Evolutionary conservation across 2,329 filamentous ascomycete species (phyloP).

Genomic region (Aspergillus flavus): DNA sequence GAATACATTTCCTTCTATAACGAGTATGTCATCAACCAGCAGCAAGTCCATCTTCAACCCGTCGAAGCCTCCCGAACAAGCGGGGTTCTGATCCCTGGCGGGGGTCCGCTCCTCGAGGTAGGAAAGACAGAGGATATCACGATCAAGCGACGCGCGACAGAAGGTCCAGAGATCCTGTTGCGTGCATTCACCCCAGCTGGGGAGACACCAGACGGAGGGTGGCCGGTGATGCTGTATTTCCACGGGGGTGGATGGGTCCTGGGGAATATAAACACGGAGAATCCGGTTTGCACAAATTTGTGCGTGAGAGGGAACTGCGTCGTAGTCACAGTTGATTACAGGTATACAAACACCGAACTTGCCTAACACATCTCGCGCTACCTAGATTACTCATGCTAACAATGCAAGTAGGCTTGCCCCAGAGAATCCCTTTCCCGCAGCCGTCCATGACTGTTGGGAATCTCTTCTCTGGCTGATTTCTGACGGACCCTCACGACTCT

Average conservation of each 20-base stretch:
- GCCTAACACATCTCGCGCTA: neutral
- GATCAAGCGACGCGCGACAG: slow-evolving; percentile 47
- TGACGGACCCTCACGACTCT: slow-evolving; percentile 38
- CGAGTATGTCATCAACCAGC: slow-evolving; percentile 52
- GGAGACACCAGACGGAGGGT: slow-evolving; percentile 48
- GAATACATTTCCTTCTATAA: slow-evolving; percentile 59
- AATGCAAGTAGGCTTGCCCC: slow-evolving; percentile 52
- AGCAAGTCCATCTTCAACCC: slow-evolving; percentile 59
- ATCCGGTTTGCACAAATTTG: slow-evolving; percentile 58
- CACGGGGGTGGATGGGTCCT: slow-evolving; percentile 64
- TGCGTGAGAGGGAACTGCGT: slow-evolving; percentile 55
- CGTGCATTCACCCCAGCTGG: slow-evolving; percentile 56
- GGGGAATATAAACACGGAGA: slow-evolving; percentile 61
- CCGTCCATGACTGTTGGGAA: slow-evolving; percentile 61
- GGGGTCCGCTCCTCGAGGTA: slow-evolving; percentile 53
- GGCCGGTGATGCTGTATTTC: slow-evolving; percentile 60
- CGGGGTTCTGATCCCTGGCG: slow-evolving; percentile 57
- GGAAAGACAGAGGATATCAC: slow-evolving; percentile 50
- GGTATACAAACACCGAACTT: slow-evolving; percentile 36
- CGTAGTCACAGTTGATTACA: slow-evolving; percentile 59
- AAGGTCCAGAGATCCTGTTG: slow-evolving; percentile 52
- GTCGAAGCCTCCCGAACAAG: slow-evolving; percentile 54
- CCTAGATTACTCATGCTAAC: neutral
- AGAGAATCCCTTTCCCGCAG: slow-evolving; percentile 59
- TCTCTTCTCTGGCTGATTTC: slow-evolving; percentile 53